Conservation (phyloP, 1,284 basidiomycete species). For the Naganishia sp. region DNA sequence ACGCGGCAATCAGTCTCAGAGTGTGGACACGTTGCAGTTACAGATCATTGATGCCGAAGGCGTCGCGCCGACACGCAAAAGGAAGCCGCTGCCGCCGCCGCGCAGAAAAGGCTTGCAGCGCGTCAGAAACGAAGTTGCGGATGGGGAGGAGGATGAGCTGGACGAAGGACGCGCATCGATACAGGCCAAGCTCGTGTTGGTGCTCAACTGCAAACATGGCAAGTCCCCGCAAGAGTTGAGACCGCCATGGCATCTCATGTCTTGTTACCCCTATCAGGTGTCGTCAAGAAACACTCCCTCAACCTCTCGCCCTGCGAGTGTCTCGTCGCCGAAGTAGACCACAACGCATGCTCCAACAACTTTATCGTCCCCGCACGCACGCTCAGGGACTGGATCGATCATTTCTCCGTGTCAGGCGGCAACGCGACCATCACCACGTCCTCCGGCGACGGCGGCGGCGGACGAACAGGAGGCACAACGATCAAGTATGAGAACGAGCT, state of each 20-base stretch:
- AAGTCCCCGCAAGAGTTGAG: conserved; percentile 22
- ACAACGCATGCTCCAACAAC: conserved; percentile 45
- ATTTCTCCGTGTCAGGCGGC: conserved; percentile 44
- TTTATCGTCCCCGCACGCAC: conserved; percentile 47
- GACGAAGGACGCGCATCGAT: conserved; percentile 37
- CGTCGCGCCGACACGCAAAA: conserved; percentile 30
- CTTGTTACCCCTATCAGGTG: conserved; percentile 37
- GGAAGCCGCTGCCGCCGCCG: conserved; percentile 19
- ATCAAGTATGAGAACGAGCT: conserved; percentile 44
- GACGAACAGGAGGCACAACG: conserved; percentile 13
- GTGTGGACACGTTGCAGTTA: conserved; percentile 48
- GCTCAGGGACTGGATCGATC: conserved; percentile 51
- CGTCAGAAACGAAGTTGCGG: conserved; percentile 31
- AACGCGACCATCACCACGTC: conserved; percentile 33
- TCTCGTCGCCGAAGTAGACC: conserved; percentile 48
- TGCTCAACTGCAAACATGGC: conserved; percentile 53
- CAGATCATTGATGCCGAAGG: conserved; percentile 44
- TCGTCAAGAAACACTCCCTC: conserved; percentile 51
- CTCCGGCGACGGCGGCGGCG: conserved; percentile 18
- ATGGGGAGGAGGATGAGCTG: conserved; percentile 38
- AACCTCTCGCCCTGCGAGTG: conserved; percentile 49
- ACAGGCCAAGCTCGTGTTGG: conserved; percentile 43
- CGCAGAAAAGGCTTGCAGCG: conserved; percentile 27
- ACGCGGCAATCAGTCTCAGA: conserved; percentile 42
- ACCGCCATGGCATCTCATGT: conserved; percentile 9